phyloP scores from a whole-genome alignment of 129 eudicot species.

The Helianthus annuus region DNA sequence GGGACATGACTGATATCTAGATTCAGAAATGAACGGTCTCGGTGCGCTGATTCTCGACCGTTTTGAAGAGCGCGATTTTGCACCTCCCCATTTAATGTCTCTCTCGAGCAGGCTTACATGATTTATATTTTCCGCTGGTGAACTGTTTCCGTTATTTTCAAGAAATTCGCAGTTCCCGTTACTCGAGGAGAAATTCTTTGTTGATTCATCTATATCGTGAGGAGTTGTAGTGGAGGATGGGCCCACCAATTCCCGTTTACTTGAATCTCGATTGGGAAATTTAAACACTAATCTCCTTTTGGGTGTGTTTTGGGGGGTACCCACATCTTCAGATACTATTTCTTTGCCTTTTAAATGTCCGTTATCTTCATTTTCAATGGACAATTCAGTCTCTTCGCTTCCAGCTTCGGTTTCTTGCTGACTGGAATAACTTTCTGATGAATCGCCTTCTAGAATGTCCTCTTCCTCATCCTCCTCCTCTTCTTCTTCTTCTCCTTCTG shows the following conservation, averaged over 20 bases:
- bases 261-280: slow-evolving; percentile 61
- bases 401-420: slow-evolving; percentile 60
- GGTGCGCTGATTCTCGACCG: slow-evolving; percentile 56
- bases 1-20: slow-evolving; percentile 33
- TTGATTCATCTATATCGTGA: slow-evolving; percentile 30
- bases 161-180: slow-evolving; percentile 30
- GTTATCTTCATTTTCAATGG: slow-evolving; percentile 39
- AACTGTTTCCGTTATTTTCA: slow-evolving; percentile 40
- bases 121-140: slow-evolving; percentile 27
- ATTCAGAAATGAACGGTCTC: slow-evolving; percentile 27
- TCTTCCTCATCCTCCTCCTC: slow-evolving; percentile 68
- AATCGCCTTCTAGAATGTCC: slow-evolving; percentile 41
- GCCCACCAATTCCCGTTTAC: slow-evolving; percentile 42
- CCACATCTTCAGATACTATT: slow-evolving; percentile 47
- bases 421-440: slow-evolving; percentile 70
- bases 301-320: slow-evolving; percentile 31
- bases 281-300: slow-evolving; percentile 65
- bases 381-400: slow-evolving; percentile 77
- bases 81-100: slow-evolving; percentile 80
- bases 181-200: slow-evolving; percentile 23
- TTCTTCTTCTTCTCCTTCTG: slow-evolving; percentile 67
- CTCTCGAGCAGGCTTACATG: slow-evolving; percentile 55
- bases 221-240: slow-evolving; percentile 51
- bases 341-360: slow-evolving; percentile 69
- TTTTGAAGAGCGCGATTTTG: slow-evolving; percentile 73